Conservation (phyloP, 176 grass and related monocot species). For the Musa schizocarpa region DNA sequence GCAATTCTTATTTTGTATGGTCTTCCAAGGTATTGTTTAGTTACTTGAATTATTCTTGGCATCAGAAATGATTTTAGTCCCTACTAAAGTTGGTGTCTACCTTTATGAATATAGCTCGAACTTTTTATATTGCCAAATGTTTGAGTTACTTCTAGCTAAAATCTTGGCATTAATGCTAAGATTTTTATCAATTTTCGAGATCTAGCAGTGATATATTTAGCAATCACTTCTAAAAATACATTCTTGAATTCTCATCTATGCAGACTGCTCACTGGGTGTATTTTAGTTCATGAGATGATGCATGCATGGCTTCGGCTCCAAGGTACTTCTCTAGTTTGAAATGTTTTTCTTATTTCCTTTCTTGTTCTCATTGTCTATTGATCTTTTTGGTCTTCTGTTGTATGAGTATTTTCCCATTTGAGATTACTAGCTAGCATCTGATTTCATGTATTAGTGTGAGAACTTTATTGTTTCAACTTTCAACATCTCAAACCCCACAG, state of each 20-base stretch:
- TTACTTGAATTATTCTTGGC: constrained; percentile 14
- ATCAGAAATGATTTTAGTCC: constrained; percentile 12
- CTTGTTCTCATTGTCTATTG: neutral
- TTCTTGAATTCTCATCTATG: constrained; percentile 21
- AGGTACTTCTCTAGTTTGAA: constrained; percentile 36
- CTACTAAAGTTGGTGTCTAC: neutral
- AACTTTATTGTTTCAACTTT: too few species aligned
- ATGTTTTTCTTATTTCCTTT: neutral
- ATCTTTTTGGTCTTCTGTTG: neutral
- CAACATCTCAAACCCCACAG: too few species aligned
- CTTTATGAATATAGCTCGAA: neutral
- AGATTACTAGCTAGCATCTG: neutral
- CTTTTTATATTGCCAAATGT: neutral
- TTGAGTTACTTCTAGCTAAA: neutral
- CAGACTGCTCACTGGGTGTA: constrained; percentile 91
- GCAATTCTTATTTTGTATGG: constrained; percentile 95
- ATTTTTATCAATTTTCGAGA: neutral
- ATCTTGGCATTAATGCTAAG: neutral
- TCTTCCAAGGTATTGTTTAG: constrained; percentile 73
- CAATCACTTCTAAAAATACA: neutral
- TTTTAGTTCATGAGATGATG: constrained; percentile 99
- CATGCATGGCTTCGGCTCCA: constrained; percentile 90
- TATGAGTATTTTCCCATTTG: neutral
- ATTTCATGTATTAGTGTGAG: too few species aligned
- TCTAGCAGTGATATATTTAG: neutral